Percentiles rank a stretch among this genome's conserved stretches.
Evolutionary conservation across 1,284 basidiomycete genomes (phyloP).

Genomic region (Leccinum fallax): DNA sequence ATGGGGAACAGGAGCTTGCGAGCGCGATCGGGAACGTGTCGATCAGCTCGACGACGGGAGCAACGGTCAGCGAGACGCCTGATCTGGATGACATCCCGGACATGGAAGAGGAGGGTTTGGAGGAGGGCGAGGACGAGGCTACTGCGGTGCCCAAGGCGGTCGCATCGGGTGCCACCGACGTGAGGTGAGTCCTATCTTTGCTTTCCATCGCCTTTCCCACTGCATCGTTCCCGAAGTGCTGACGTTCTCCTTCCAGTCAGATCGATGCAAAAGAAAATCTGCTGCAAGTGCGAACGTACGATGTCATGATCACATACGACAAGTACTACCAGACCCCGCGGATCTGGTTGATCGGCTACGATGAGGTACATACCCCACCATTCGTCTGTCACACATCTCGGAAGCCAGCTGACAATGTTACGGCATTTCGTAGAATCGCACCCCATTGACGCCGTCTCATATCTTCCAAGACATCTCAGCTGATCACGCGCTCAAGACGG

Average conservation of each 20-base stretch:
- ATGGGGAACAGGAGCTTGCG: constrained; percentile 50
- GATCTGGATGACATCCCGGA: constrained; percentile 93
- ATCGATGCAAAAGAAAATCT: constrained; percentile 79
- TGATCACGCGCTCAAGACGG: constrained; percentile 98
- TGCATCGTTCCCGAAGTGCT: not conserved
- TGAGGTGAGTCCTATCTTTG: constrained; percentile 39
- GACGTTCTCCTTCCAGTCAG: constrained; percentile 41
- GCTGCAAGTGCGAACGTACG: constrained; percentile 95
- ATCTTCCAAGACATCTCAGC: constrained; percentile 98
- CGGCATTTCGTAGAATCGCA: constrained; percentile 65
- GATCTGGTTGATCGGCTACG: constrained; percentile 94
- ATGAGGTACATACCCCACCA: constrained; percentile 64
- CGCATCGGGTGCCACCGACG: constrained; percentile 38
- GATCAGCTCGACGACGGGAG: constrained; percentile 45
- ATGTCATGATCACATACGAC: constrained; percentile 99
- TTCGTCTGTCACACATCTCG: not conserved
- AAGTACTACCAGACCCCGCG: constrained; percentile 98
- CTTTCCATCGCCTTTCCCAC: not conserved
- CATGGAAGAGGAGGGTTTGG: constrained; percentile 85
- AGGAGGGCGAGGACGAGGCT: constrained; percentile 83
- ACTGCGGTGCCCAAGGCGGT: constrained; percentile 62
- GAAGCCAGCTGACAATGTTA: constrained; percentile 8
- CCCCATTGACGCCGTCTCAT: constrained; percentile 82
- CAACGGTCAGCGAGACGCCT: constrained; percentile 55
- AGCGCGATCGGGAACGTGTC: constrained; percentile 42